Evolutionary conservation across 176 grass and related monocot species (phyloP).

Genomic region (Chloris gayana): DNA sequence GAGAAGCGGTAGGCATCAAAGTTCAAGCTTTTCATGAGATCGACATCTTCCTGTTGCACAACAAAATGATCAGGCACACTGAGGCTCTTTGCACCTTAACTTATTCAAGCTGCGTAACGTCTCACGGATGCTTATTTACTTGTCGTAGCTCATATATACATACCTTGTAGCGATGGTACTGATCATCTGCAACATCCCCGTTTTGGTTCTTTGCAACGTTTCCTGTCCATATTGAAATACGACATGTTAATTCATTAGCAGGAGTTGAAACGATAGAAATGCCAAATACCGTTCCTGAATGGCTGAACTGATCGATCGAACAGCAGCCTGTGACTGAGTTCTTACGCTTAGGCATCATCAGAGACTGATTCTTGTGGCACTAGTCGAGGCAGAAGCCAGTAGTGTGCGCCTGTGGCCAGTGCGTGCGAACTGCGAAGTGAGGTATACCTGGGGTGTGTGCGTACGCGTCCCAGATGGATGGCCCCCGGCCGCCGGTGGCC

Average conservation of each 20-base stretch:
- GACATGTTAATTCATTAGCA: not conserved
- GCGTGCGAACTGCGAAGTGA: not conserved
- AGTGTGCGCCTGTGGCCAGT: too few species aligned
- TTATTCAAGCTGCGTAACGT: not conserved
- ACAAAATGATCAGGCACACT: not conserved
- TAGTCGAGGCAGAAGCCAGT: not conserved
- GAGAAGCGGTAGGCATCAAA: constrained; percentile 74
- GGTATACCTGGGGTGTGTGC: constrained; percentile 56
- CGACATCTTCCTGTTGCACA: constrained; percentile 48
- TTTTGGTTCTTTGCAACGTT: constrained; percentile 50
- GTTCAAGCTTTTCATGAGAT: constrained; percentile 63
- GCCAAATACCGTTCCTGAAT: not conserved
- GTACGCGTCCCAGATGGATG: constrained; percentile 68
- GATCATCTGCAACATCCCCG: constrained; percentile 59
- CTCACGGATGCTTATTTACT: not conserved
- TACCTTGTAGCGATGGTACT: constrained; percentile 81
- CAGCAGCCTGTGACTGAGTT: too few species aligned
- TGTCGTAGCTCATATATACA: not conserved
- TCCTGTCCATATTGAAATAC: constrained; percentile 36
- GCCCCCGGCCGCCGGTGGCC: constrained; percentile 48
- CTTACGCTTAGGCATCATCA: too few species aligned
- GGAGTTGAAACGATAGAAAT: not conserved
- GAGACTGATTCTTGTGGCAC: not conserved
- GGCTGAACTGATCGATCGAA: too few species aligned
- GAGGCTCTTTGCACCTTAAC: not conserved